Evolutionary conservation across 805 yeast genomes (phyloP), one percentile per base, ranked within the genome.

Genomic region (Cyberlindnera mississippiensis): DNA sequence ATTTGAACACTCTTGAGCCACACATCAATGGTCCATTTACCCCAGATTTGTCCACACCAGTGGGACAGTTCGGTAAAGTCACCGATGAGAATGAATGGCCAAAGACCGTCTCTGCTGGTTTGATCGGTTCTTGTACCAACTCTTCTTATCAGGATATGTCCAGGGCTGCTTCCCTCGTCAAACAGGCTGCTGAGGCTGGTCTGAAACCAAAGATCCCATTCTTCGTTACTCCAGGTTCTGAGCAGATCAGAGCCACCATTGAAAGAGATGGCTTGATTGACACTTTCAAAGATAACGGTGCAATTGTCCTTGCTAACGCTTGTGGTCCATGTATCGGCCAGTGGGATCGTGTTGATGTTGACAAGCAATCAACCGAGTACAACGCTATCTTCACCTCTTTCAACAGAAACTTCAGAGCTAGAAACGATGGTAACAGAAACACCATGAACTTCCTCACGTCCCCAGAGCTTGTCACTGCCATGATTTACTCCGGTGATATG

Each of bases 251-350:
- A 73, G 97, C 98, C 52, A 91, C 98, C 52, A 91, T 91, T 66
- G 96, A 84, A 64, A 84, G 96, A 68, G 98, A 91, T 67, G 97
- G 98, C 49, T 83, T 85, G 67, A 79, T 91, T 56, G 73, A 83
- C 56, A 84, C 93, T 54, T 89, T 91, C 69, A 80, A 82, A 62
- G 88, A 87, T 60, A 85, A 84, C 59, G 97, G 97, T 56, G 98
- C 96, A 65, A 76, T 83, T 48, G 97, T 91, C 42, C 74, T 91
- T 63, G 97, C 98, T 48, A 91, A 91, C 64, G 98, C 98, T 45
- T 91, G 98, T 76, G 98, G 98, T 62, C 98, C 98, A 63, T 90
- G 98, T 78, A 90, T 90, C 63, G 98, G 98, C 62, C 97, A 91
- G 76, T 91, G 98, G 98, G 96, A 90, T 68, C 85, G 98, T 71